A percentile compares a stretch with the other conserved stretches of the same genome.
These are phyloP conservation scores for Mikania micrantha DNA, from an alignment of 129 eudicot genomes.

Conservation along the genomic window DNA sequence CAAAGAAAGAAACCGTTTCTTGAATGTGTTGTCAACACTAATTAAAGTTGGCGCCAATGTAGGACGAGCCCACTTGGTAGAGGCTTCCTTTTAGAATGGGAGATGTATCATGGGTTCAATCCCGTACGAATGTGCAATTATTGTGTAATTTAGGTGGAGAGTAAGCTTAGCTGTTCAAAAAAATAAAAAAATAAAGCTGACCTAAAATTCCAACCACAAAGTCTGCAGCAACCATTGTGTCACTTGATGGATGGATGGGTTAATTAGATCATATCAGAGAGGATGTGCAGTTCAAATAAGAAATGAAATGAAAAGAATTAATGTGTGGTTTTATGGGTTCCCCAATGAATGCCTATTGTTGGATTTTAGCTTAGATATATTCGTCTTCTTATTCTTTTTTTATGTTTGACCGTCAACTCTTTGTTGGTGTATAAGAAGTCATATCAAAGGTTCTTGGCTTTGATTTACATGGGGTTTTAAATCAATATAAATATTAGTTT, in stretches of 20 bases:
- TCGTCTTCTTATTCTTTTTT: constrained; percentile 7
- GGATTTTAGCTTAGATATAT: constrained; percentile 31
- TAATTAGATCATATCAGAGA: neutral
- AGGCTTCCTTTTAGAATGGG: too few species aligned
- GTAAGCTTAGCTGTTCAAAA: too few species aligned
- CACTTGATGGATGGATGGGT: neutral
- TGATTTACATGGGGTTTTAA: neutral
- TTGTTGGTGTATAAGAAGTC: neutral
- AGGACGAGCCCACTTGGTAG: too few species aligned
- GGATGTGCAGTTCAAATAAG: constrained; percentile 1
- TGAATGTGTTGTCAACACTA: neutral
- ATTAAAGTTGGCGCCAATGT: neutral
- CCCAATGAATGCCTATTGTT: constrained; percentile 16
- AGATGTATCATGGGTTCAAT: too few species aligned
- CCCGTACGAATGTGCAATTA: too few species aligned
- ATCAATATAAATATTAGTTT: neutral
- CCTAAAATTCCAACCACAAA: constrained; percentile 27
- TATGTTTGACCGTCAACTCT: neutral
- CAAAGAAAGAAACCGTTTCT: neutral
- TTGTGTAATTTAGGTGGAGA: too few species aligned
- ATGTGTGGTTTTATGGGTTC: constrained; percentile 19
- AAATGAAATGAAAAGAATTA: constrained; percentile 10
- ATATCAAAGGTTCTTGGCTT: neutral
- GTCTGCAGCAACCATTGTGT: constrained; percentile 21
- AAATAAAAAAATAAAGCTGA: too few species aligned